Conservation (phyloP, 2,329 filamentous ascomycete species). For the Penicillium decumbens region DNA sequence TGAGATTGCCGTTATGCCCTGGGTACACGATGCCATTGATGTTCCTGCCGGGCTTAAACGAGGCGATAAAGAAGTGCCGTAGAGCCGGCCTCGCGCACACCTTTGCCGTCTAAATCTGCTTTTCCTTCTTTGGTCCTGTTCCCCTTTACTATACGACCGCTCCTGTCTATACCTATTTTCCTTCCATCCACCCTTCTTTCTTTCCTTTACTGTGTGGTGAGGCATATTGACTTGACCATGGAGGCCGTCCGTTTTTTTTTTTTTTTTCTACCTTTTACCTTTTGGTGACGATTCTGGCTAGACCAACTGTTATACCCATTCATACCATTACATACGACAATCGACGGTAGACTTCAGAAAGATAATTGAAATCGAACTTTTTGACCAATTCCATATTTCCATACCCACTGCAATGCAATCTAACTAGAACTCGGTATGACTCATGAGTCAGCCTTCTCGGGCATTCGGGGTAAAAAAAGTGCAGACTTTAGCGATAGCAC, state of each 20-base stretch:
- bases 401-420: no score
- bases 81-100: constrained; percentile 27
- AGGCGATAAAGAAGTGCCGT: constrained; percentile 50
- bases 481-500: no score
- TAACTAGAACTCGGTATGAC: no score
- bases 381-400: no score
- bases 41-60: constrained; percentile 57
- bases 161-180: no score
- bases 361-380: no score
- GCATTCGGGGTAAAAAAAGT: no score
- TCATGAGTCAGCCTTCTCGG: no score
- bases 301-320: constrained; percentile 19
- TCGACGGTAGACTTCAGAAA: no score
- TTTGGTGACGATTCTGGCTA: constrained; percentile 8
- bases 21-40: constrained; percentile 70
- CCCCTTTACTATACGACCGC: not conserved
- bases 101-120: constrained; percentile 1
- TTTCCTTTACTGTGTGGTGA: constrained; percentile 8
- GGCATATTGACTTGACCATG: constrained; percentile 10
- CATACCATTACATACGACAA: not conserved
- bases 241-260: constrained; percentile 1
- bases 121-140: constrained; percentile 2
- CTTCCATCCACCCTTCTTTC: not conserved
- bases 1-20: constrained; percentile 66
- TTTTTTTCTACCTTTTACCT: constrained; percentile 2